These are phyloP conservation scores for Cryptococcus jaspeensis DNA, from an alignment of 1,284 basidiomycete species.

Conservation along the genomic window DNA sequence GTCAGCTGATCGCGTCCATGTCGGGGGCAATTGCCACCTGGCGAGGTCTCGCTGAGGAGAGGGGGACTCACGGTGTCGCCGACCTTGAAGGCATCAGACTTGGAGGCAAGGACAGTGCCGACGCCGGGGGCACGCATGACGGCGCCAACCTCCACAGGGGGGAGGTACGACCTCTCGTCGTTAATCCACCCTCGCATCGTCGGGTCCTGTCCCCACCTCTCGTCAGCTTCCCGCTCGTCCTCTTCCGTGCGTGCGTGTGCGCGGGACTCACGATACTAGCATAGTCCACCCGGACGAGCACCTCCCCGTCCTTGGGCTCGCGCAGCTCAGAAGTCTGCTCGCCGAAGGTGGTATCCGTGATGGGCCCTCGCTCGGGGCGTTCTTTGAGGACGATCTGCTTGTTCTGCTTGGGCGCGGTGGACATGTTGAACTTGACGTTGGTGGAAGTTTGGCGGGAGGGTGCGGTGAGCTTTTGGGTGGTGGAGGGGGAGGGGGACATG, in stretches of 20 bases:
- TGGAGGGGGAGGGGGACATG: no score
- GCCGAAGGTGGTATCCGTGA: constrained; percentile 67
- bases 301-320: constrained; percentile 60
- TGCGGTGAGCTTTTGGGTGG: background rate
- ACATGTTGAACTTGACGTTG: background rate
- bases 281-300: constrained; percentile 70
- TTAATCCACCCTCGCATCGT: constrained; percentile 81
- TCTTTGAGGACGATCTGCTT: constrained; percentile 71
- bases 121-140: constrained; percentile 72
- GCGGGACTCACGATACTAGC: constrained; percentile 59
- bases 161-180: constrained; percentile 60
- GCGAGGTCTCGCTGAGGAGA: no score
- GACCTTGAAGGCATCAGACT: constrained; percentile 55
- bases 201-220: constrained; percentile 57
- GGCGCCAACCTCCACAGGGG: constrained; percentile 72
- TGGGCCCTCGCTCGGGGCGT: constrained; percentile 62
- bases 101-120: constrained; percentile 65
- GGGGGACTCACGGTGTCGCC: constrained; percentile 69
- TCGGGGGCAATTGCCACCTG: no score
- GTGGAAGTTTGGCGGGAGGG: background rate
- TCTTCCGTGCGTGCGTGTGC: no score
- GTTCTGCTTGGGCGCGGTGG: constrained; percentile 37
- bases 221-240: background rate
- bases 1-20: no score
- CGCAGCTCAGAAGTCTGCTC: constrained; percentile 58